phyloP scores from a whole-genome alignment of 2,329 filamentous ascomycete genomes.

The Aureobasidium sp. region DNA sequence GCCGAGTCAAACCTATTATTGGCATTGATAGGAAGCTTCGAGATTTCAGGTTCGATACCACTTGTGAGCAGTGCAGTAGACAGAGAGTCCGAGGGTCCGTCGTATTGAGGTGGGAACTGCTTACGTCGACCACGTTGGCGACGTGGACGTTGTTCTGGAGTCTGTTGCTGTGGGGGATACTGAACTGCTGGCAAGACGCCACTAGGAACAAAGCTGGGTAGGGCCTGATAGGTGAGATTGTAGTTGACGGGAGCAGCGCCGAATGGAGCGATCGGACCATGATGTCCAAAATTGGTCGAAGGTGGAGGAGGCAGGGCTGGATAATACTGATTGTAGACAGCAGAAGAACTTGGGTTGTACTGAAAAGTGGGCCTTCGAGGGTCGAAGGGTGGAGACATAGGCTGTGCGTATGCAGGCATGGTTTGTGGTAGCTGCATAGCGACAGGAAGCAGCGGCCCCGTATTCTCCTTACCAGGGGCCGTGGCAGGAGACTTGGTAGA shows the following conservation, averaged over 20 bases:
- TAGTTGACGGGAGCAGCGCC: background rate
- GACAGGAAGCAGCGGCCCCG: background rate
- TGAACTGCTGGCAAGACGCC: background rate
- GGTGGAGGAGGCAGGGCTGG: background rate
- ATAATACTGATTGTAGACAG: background rate
- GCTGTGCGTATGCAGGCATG: background rate
- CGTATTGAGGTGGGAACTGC: background rate
- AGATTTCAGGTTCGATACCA: background rate
- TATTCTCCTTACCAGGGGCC: background rate
- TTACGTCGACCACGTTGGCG: background rate
- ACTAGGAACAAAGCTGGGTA: background rate
- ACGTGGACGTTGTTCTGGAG: background rate
- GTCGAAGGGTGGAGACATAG: background rate
- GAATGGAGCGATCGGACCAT: background rate
- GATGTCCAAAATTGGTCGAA: background rate
- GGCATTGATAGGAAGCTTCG: background rate
- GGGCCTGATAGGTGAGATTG: background rate
- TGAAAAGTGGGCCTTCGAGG: background rate
- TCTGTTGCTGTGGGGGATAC: background rate
- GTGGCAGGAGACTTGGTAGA: background rate
- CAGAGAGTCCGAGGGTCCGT: background rate
- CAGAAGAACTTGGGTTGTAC: background rate
- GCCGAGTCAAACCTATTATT: background rate
- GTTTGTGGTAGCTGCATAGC: background rate
- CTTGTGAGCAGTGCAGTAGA: background rate